Evolutionary conservation across 1,284 basidiomycete genomes (phyloP), one percentile per base, ranked within the genome.

Genomic region (Psilocybe mexicana): DNA sequence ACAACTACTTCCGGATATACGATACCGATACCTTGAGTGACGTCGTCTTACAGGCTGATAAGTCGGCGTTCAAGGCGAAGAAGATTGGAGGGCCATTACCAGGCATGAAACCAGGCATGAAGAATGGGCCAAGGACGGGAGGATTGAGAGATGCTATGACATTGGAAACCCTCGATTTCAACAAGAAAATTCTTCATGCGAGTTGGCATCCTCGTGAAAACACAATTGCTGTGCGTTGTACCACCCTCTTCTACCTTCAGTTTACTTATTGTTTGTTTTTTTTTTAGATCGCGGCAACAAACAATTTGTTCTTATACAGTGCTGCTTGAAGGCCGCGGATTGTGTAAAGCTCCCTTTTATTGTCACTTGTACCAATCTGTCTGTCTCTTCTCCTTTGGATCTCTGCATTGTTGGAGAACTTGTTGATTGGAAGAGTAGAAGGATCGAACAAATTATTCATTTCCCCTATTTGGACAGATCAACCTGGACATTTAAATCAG

Each of bases 1-100:
- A 98, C 81, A 99, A 99, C 77, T 98, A 98, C 79, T 97, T 99
- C 90, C 94, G 96, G 75, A 96, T 99, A 84, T 98, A 96, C 76
- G 96, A 99, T 74, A 87, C 90, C 63, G 94, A 98, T 62, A 90
- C 90, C 43, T 78, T 90, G 66, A 91, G 89, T 62, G 96, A 98
- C 69, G 88, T 97, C 38, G 94, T 98, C 12, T 76, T 99, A 57
- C 97, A 99, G 76, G 97, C 97, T 4, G 97, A 99, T 80, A 99
- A 99, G 78, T 96, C 94, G 12, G 96, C 96, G 4, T 99, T 99
- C 83, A 99, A 99, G 77, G 94, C 94, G 50, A 99, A 98, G 88
- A 98, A 98, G 82, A 93, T 96, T 60, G 93, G 90, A 14, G 91
- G 90, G 0, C 88, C 91, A 10, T 77, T 93, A 59, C 82, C 85